Evolutionary conservation across 1,139 yeast species (phyloP), one percentile per base, ranked within the genome.

Genomic region (Casaregolazyma lundiana): DNA sequence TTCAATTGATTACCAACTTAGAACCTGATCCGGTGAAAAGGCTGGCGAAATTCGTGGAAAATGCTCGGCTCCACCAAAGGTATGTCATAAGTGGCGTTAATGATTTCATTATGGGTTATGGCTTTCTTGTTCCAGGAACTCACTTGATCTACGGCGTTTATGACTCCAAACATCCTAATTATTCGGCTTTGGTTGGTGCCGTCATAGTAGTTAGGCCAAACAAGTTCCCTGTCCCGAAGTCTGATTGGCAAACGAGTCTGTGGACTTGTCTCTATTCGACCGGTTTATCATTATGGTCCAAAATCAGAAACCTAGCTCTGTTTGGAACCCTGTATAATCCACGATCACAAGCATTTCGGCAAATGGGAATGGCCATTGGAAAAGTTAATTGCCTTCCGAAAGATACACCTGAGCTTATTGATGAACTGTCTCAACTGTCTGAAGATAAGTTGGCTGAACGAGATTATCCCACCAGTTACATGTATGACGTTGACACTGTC

Each of bases 401-500:
- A 20, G 22, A 40, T 2, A 18, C 17, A 3, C 19, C 43, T 20
- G 43, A 40, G 8, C 7, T 8, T 11, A 40, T 40, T 6, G 29
- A 40, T 24, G 22, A 32, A 13, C 18, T 40, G 24, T 36, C 43
- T 15, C 11, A 4, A 2, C 16, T 32, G 18, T n/a, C 22, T 8
- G 20, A 26, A 2, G 43, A 40, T 6, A 26, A 40, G 20, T 21
- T 40, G 37, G 34, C 32, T 22, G 21, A 19, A 4, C 34, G 9
- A n/a, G 34, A 24, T 7, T 40, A 40, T 20, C 43, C 43, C 3
- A n/a, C 16, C 2, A 26, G 17, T 6, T 40, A 30, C 22, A 30
- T 40, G 43, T 40, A 20, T 19, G 32, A 40, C 4, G 43, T 40
- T 29, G 13, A 19, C 15, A 29, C 30, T 8, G 43, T 40, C 11